These are phyloP conservation scores for Fagopyrum homotropicum DNA, from an alignment of 148 eudicot genomes.

Conservation along the genomic window DNA sequence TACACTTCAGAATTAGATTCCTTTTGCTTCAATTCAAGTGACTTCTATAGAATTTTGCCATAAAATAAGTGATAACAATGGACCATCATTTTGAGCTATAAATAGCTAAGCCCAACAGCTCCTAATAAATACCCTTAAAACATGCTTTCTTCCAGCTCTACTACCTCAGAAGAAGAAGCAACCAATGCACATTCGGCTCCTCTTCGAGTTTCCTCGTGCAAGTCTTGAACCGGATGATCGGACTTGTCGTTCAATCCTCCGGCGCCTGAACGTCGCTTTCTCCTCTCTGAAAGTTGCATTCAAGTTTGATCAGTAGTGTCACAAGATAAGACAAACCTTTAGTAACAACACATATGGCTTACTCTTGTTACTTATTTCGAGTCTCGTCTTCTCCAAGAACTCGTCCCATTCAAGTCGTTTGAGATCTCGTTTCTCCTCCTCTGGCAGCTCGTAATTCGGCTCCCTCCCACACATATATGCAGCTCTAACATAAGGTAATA, in stretches of 20 bases:
- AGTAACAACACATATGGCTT: constrained; percentile 11
- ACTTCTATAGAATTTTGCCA: too few species aligned
- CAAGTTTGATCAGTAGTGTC: neutral
- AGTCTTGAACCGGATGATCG: neutral
- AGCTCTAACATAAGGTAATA: constrained; percentile 44
- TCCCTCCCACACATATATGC: constrained; percentile 94
- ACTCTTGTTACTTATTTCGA: constrained; percentile 66
- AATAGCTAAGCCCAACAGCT: neutral
- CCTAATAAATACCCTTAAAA: neutral
- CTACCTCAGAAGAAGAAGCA: neutral
- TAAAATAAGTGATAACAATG: neutral
- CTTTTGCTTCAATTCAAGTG: too few species aligned
- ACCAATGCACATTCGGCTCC: neutral
- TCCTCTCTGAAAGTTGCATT: constrained; percentile 8
- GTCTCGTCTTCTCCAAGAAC: constrained; percentile 66
- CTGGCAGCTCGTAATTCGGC: constrained; percentile 69
- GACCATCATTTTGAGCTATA: neutral
- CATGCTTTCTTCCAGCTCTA: neutral
- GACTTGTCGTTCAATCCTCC: neutral
- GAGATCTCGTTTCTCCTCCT: constrained; percentile 72
- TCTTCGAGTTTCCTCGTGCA: neutral
- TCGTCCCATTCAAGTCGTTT: constrained; percentile 67
- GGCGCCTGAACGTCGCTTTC: neutral
- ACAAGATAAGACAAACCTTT: neutral
- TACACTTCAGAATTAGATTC: too few species aligned